Conservation (phyloP, 352 stramenopile species). For the Phytophthora hybrid region DNA sequence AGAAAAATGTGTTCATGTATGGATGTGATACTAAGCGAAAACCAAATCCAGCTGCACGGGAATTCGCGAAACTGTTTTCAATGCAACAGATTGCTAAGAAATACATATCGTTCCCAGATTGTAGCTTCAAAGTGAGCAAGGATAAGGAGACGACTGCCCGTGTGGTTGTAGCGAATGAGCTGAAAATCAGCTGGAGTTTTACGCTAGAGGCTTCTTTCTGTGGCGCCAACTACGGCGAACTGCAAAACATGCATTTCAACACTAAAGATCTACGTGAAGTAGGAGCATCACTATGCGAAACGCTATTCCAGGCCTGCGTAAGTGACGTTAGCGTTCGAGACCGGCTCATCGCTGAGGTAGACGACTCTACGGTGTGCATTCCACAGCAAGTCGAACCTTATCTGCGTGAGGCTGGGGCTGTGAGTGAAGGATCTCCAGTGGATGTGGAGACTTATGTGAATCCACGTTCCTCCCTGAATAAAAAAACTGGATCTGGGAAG, state of each 20-base stretch:
- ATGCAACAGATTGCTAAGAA: conserved; percentile 72
- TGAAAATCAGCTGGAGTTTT: conserved; percentile 82
- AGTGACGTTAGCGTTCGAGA: conserved; percentile 47
- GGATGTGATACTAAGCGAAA: conserved; percentile 93
- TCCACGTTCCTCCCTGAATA: conserved; percentile 27
- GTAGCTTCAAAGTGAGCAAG: conserved; percentile 85
- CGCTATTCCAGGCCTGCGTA: conserved; percentile 54
- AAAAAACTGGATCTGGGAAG: conserved; percentile 29
- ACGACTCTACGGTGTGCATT: conserved; percentile 49
- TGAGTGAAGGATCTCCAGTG: conserved; percentile 15
- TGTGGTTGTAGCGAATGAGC: conserved; percentile 83
- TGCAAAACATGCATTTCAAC: conserved; percentile 76
- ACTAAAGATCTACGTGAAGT: conserved; percentile 62
- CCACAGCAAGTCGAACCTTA: conserved; percentile 46
- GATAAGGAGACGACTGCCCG: conserved; percentile 85
- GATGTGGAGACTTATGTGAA: conserved; percentile 24
- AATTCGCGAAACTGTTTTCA: conserved; percentile 80
- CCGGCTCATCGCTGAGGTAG: conserved; percentile 33
- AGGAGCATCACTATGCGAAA: conserved; percentile 58
- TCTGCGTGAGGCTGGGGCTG: conserved; percentile 45
- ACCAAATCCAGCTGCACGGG: conserved; percentile 72
- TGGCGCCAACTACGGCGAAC: conserved; percentile 73
- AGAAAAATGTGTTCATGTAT: conserved; percentile 97
- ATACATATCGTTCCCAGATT: conserved; percentile 73
- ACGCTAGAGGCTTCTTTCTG: conserved; percentile 92